Evolutionary conservation across 257 asterid genomes (phyloP).

Genomic region (Thymus mandschuricus): DNA sequence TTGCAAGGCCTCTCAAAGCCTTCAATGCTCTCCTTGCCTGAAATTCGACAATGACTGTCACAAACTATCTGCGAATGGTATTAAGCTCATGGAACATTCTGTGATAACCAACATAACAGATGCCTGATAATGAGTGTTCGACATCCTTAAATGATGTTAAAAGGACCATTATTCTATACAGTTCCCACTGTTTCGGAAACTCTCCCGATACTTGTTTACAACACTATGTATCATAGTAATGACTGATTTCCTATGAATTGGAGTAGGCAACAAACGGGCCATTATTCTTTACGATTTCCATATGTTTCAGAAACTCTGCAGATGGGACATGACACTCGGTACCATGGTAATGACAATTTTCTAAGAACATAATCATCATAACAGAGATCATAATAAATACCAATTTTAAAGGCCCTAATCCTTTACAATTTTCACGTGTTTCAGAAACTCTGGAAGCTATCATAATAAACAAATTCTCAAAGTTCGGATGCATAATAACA

Average conservation of each 20-base stretch:
- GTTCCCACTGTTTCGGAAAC: background rate
- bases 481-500: too few relatives aligned
- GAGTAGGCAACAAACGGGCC: too few relatives aligned
- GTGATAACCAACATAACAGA: background rate
- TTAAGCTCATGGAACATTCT: background rate
- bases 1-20: conserved; percentile 75
- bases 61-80: background rate
- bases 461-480: too few relatives aligned
- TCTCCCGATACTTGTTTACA: too few relatives aligned
- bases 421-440: background rate
- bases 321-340: too few relatives aligned
- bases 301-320: background rate
- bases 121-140: background rate
- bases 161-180: background rate
- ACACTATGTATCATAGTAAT: too few relatives aligned
- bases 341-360: too few relatives aligned
- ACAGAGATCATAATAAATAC: too few relatives aligned
- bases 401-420: too few relatives aligned
- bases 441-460: too few relatives aligned
- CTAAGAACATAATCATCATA: too few relatives aligned
- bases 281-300: background rate
- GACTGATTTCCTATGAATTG: too few relatives aligned
- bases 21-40: conserved; percentile 85
- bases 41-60: conserved; percentile 17
- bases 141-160: background rate